Percentiles rank a stretch among this genome's conserved stretches.
Conservation (phyloP, 2,329 filamentous ascomycete genomes). For the Coleophoma crateriformis region DNA sequence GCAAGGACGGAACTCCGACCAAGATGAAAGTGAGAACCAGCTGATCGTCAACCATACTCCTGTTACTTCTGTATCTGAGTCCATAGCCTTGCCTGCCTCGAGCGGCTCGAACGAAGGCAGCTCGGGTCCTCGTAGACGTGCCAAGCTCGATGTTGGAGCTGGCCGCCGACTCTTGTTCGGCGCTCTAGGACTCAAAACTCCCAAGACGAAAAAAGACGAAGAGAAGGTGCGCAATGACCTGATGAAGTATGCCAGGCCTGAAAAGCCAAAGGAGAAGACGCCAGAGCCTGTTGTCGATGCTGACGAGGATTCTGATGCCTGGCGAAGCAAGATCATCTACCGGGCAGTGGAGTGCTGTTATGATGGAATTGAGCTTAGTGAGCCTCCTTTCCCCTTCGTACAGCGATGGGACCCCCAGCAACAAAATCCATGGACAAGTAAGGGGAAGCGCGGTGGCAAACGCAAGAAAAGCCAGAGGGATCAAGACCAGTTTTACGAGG, state of each 20-base stretch:
- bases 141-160: conserved; percentile 49
- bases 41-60: not conserved
- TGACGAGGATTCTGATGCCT: conserved; percentile 46
- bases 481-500: conserved; percentile 34
- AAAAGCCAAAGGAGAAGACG: conserved; percentile 23
- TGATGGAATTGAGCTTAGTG: conserved; percentile 60
- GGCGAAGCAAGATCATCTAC: conserved; percentile 70
- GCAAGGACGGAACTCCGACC: not conserved
- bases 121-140: conserved; percentile 11
- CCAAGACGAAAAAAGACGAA: conserved; percentile 64
- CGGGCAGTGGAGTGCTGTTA: conserved; percentile 79
- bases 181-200: conserved; percentile 63
- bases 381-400: conserved; percentile 84
- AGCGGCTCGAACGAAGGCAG: conserved; percentile 4
- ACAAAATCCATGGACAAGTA: conserved; percentile 36
- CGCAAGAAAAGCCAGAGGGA: conserved; percentile 41
- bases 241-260: conserved; percentile 44
- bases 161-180: conserved; percentile 66
- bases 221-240: conserved; percentile 55
- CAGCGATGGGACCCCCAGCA: conserved; percentile 86
- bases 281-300: conserved; percentile 7
- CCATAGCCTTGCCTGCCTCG: conserved; percentile 5
- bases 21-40: not conserved
- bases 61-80: not conserved
- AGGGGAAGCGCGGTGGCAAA: conserved; percentile 36